Evolutionary conservation across 2,329 filamentous ascomycete genomes (phyloP), one percentile per base, ranked within the genome.

Genomic region (Lasiodiplodia sp.): DNA sequence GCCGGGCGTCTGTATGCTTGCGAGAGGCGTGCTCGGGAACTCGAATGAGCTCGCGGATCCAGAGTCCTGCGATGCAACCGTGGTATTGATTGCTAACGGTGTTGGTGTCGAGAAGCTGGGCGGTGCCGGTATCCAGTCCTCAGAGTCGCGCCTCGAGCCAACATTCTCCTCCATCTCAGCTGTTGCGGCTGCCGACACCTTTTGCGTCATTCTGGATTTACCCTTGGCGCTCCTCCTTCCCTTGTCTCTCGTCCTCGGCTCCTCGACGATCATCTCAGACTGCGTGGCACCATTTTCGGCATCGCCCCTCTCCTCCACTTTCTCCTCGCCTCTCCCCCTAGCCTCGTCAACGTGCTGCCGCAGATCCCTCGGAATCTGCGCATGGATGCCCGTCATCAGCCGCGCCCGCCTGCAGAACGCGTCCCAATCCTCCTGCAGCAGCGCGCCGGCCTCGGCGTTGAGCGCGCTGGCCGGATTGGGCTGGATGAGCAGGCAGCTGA

Each of bases 401-500:
- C 81, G 85, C 18, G 88, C 88, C 69, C 88, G 80, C 63, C 84
- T 80, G 60, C 84, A 84, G 73, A 88, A 90, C 0, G 81, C 82
- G 5, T 84, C 83, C 76, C 86, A 90, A 72, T 89, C 85, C 68
- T 88, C 87, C 70, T 87, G 86, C 7, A 87, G 80, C 69, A 90
- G 74, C 38, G 84, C 83, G 2, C 88, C 88, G 14, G 88, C 87
- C 28, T 86, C 84, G 11, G 87, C 85, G 72, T 90, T 90, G 70
- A 90, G 78, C 8, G 88, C 88, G 68, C 87, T 89, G 70, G 88
- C 88, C 0, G 88, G 87, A 72, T 90, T 90, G 1, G 88, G 88
- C 66, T 89, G 85, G 66, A 90, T 88, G 34, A 90, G 78, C 28
- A 90, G 79, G 77, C 88, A 90, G 2, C 83, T 86, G 68, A 90